Conservation (phyloP, 2,329 filamentous ascomycete species). For the Amesomyces nigricolor region DNA sequence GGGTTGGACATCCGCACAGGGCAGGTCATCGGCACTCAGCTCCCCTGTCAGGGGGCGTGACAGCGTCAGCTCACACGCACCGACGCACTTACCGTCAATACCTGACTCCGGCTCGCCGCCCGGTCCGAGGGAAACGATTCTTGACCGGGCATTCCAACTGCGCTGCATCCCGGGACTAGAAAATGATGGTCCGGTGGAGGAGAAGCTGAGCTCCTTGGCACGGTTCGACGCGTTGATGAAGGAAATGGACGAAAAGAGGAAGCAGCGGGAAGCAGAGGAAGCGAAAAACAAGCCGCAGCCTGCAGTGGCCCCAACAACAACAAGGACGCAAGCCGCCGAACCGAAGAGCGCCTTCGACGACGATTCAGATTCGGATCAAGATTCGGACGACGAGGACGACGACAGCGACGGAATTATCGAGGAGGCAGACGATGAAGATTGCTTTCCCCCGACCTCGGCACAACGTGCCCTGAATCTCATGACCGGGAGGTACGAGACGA, state of each 20-base stretch:
- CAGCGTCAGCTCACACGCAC: conserved; percentile 47
- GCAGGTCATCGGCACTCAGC: conserved; percentile 51
- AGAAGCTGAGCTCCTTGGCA: conserved; percentile 59
- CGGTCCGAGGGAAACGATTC: conserved; percentile 55
- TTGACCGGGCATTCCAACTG: conserved; percentile 62
- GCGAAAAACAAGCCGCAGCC: conserved; percentile 22
- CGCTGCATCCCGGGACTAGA: conserved; percentile 58
- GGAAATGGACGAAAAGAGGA: conserved; percentile 49
- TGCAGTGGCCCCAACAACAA: conserved; percentile 10
- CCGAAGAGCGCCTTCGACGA: conserved; percentile 49
- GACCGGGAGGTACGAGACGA: conserved; percentile 37
- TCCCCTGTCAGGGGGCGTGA: conserved; percentile 52
- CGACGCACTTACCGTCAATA: conserved; percentile 31
- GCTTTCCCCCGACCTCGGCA: conserved; percentile 28
- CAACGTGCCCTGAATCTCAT: conserved; percentile 49
- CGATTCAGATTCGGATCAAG: conserved; percentile 39
- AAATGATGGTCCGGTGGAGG: conserved; percentile 48
- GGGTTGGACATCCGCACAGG: conserved; percentile 56
- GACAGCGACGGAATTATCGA: conserved; percentile 34
- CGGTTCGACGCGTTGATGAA: conserved; percentile 62
- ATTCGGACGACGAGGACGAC: conserved; percentile 37
- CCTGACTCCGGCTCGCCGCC: conserved; percentile 47
- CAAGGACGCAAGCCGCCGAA: conserved; percentile 31
- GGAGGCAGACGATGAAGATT: conserved; percentile 23
- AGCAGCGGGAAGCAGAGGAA: conserved; percentile 35